phyloP scores from a whole-genome alignment of 2,329 filamentous ascomycete species.

The Phyllosticta citrichinensis region DNA sequence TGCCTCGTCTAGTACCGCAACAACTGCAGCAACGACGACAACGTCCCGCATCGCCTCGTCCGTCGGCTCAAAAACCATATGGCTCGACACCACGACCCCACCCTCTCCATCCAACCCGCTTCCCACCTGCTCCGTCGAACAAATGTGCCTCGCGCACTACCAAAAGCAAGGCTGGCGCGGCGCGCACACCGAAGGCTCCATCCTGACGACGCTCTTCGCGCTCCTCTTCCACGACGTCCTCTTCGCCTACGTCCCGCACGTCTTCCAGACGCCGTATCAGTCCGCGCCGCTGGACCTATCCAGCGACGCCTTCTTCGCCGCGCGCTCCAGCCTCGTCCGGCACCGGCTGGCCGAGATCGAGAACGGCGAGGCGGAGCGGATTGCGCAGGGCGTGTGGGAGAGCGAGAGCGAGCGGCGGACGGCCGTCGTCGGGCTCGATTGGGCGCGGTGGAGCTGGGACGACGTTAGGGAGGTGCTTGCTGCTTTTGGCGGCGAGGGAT shows the following conservation, averaged over 20 bases:
- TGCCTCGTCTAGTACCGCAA: slow-evolving; percentile 13
- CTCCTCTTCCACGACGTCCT: slow-evolving; percentile 91
- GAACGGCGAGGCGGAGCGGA: slow-evolving; percentile 61
- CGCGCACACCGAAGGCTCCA: slow-evolving; percentile 85
- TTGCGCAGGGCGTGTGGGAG: slow-evolving; percentile 60
- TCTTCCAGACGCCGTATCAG: slow-evolving; percentile 93
- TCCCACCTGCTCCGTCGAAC: slow-evolving; percentile 78
- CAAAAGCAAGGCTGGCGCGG: slow-evolving; percentile 81
- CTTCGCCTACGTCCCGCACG: slow-evolving; percentile 88
- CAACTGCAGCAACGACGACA: too few species aligned
- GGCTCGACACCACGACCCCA: slow-evolving; percentile 52
- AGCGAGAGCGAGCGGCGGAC: slow-evolving; percentile 61
- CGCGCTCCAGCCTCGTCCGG: slow-evolving; percentile 82
- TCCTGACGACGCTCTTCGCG: slow-evolving; percentile 71
- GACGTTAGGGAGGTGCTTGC: slow-evolving; percentile 70
- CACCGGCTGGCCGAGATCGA: slow-evolving; percentile 74
- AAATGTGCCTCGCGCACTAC: slow-evolving; percentile 87
- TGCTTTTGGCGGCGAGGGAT: slow-evolving; percentile 70
- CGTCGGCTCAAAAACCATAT: slow-evolving; percentile 60
- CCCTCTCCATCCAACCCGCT: slow-evolving; percentile 44
- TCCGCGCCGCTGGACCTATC: slow-evolving; percentile 87
- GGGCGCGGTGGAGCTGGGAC: slow-evolving; percentile 63
- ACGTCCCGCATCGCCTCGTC: slow-evolving; percentile 14
- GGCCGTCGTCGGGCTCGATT: slow-evolving; percentile 84
- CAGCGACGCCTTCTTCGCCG: slow-evolving; percentile 83